phyloP scores from a whole-genome alignment of 140 eudicot species.

The Cichorium intybus region DNA sequence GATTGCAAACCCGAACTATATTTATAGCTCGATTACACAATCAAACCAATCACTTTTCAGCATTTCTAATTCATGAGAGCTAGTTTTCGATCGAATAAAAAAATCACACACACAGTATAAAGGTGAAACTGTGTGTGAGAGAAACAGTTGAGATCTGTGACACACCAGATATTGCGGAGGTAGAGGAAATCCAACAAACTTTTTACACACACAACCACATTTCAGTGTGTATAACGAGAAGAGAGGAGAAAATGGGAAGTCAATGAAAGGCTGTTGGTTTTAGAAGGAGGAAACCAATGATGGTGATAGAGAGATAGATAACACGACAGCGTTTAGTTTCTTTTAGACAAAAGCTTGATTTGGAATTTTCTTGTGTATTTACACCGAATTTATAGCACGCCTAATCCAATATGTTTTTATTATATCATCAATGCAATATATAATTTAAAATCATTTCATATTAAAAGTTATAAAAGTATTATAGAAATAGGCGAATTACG shows the following conservation, averaged over 20 bases:
- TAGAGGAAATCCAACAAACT: constrained; percentile 25
- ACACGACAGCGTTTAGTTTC: constrained; percentile 8
- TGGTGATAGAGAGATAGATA: constrained; percentile 1
- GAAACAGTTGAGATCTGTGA: constrained; percentile 27
- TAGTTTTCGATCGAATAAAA: constrained; percentile 14
- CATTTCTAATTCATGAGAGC: constrained; percentile 22
- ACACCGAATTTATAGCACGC: neutral
- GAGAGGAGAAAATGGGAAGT: constrained; percentile 13
- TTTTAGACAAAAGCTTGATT: constrained; percentile 3
- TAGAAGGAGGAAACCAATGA: constrained; percentile 15
- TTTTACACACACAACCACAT: constrained; percentile 23
- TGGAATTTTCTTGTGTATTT: constrained; percentile 3
- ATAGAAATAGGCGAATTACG: no score
- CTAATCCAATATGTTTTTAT: no score
- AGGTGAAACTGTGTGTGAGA: constrained; percentile 15
- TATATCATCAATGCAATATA: no score
- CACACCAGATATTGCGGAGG: constrained; percentile 25
- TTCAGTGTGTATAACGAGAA: constrained; percentile 23
- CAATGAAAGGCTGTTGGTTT: constrained; percentile 28
- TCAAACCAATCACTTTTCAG: neutral
- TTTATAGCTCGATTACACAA: constrained; percentile 3
- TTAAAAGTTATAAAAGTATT: no score
- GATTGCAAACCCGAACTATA: constrained; percentile 9
- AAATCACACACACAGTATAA: constrained; percentile 21
- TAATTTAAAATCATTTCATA: no score